Percentiles rank a stretch among this genome's conserved stretches.
phyloP scores from a whole-genome alignment of 73 alveolate genomes.

The Loxodes magnus region DNA sequence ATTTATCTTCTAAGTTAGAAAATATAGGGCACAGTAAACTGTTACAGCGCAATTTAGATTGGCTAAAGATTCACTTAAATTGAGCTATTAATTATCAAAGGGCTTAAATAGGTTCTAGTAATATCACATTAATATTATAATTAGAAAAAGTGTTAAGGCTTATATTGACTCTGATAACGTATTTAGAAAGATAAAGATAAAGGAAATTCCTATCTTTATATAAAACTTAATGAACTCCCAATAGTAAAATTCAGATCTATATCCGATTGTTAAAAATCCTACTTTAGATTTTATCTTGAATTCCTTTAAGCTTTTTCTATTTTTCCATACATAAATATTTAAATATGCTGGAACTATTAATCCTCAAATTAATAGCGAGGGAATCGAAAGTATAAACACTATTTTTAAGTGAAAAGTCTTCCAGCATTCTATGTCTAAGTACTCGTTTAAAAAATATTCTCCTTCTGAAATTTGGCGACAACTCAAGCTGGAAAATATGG shows the following conservation, averaged over 20 bases:
- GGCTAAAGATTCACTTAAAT: too few species aligned
- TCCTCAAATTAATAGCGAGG: neutral
- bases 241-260: neutral
- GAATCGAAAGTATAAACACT: neutral
- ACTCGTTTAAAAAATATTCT: neutral
- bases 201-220: neutral
- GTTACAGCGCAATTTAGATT: too few species aligned
- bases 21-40: too few species aligned
- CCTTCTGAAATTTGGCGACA: neutral
- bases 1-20: too few species aligned
- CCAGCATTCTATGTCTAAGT: neutral
- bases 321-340: neutral
- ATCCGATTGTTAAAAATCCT: conserved; percentile 4
- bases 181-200: too few species aligned
- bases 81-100: too few species aligned
- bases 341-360: neutral
- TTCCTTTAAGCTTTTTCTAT: neutral
- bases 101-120: too few species aligned
- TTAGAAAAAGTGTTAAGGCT: too few species aligned
- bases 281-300: neutral
- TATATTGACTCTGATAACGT: too few species aligned
- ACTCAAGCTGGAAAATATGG: neutral
- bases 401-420: neutral
- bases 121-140: too few species aligned
- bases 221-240: neutral